Evolutionary conservation across 2,329 filamentous ascomycete species (phyloP).

Genomic region (Ascochyta viciae-villosae): DNA sequence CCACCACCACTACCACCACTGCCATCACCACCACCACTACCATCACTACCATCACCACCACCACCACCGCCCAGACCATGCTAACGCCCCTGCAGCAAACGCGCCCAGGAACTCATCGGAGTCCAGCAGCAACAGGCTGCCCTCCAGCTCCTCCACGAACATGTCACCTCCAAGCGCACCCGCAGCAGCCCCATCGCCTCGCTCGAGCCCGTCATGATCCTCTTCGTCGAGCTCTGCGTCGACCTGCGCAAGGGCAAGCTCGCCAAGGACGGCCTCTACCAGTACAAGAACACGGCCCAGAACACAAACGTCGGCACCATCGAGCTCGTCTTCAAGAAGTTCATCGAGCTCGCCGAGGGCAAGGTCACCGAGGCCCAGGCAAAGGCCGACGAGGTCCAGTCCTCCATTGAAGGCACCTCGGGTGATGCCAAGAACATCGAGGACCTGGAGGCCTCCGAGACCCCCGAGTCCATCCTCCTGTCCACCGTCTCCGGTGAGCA

Average conservation of each 20-base stretch:
- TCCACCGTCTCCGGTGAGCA: constrained; percentile 98
- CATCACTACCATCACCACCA: background rate
- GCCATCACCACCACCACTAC: background rate
- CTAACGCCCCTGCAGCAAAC: constrained; percentile 55
- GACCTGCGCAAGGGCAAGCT: constrained; percentile 98
- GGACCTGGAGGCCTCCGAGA: constrained; percentile 95
- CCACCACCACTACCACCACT: too few relatives aligned
- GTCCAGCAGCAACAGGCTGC: constrained; percentile 93
- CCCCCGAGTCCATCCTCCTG: constrained; percentile 95
- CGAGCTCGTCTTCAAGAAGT: constrained; percentile 90
- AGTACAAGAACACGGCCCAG: constrained; percentile 99
- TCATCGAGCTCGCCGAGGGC: constrained; percentile 94
- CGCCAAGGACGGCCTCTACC: constrained; percentile 97
- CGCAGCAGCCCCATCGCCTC: constrained; percentile 96
- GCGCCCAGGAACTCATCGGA: constrained; percentile 97
- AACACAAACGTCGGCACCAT: constrained; percentile 99
- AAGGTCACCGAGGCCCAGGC: constrained; percentile 96
- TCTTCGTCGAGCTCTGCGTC: constrained; percentile 95
- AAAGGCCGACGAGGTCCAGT: constrained; percentile 95
- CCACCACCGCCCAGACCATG: constrained; percentile 16
- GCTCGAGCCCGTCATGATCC: constrained; percentile 97
- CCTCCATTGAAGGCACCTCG: constrained; percentile 75
- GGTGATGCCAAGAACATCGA: constrained; percentile 80
- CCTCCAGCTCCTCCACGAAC: constrained; percentile 94
- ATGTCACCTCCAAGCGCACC: constrained; percentile 97